Evolutionary conservation across 192 early-diverging fungal species (phyloP), one percentile per base, ranked within the genome.

Genomic region (Rhizoclosmatium sp.): DNA sequence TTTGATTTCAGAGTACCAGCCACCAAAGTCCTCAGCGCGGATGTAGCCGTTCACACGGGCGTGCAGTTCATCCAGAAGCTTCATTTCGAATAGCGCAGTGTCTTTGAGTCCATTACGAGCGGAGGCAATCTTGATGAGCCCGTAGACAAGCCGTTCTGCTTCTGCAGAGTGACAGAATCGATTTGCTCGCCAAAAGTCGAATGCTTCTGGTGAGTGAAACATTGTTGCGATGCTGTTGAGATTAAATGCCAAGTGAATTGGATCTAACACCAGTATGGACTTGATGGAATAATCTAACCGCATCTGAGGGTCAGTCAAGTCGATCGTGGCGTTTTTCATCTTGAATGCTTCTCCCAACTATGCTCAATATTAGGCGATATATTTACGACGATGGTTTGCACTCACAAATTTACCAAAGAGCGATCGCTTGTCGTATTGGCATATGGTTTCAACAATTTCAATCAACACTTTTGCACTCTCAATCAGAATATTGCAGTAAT

Each of bases 1-100:
- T 12, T 69, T 47, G 42, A 12, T 31, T 56, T 16, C 3, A 3
- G 69, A 56, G 40, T 56, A 71, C 69, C 69, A 71, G 19, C 12
- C 54, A 16, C 69, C 69, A 71, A 71, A 71, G 40, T 71, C 69
- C 44, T 68, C 40, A 31, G 66, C 66, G 16, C 40, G 23, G 16
- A 68, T 46, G 21, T 16, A 31, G n/a, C 66, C 66, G 12, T 68
- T 42, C 16, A 1, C 9, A 16, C 14, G 40, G 10, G 44, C 44
- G n/a, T 21, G 7, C 47, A 68, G 44, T 16, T 4, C 10, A 42
- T 68, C 31, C 4, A 68, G 47, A 65, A 65, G 62, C 10, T n/a
- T 9, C 21, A 62, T 7, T 47, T 47, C 9, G 44, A 68, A 68
- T 31, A 3, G 14, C 10, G 21, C 21, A 9, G 21, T 9, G n/a